Base-by-base conservation (phyloP, 257 asterid species). In the Perilla frutescens region DNA sequence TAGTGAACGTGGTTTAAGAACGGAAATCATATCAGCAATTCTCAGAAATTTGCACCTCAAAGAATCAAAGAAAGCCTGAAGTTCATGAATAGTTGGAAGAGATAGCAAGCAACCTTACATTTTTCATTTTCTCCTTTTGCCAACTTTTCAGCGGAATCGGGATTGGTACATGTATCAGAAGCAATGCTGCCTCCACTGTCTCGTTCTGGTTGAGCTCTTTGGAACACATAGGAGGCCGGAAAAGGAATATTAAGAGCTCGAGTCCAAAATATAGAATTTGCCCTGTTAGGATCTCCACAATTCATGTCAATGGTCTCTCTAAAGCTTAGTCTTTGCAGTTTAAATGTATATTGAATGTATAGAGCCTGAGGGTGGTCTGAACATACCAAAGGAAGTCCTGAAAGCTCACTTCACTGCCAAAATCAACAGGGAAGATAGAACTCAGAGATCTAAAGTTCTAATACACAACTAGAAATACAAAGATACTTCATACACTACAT, bases 251-350 rank as follows among this genome's bases (percentile, higher is more conserved):
- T 94, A 60, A 90, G 85, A 31, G 99, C 99, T 62, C 99, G 90
- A 75, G 93, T 87, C 99, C 99, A 94, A 81, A 94, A 94, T 70
- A 94, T 78, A 70, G 99, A 94, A 81, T 91, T 91, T 65, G 98
- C 99, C 99, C 99, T 94, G 83, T 49, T 41, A 73, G 70, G 9
- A 84, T 69, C 67, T 59, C 69, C 68, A 69, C n/a, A 11, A 59
- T 67, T 59, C 60, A 62, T 49, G 80, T 82, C 68, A 82, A 85
- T 72, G 40, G 75, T 57, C 77, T 62, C 32, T 31, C 36, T 36
- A 48, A 71, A 55, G 32, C 64, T 57, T 49, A 71, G 55, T 13
- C 62, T 34, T 45, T 58, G 34, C 48, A 71, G 20, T 47, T 63
- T 10, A 45, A 6, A 49, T 51, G 76, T 8, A 71, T 40, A 12